Evolutionary conservation across 345 rosid genomes (phyloP), one percentile per base, ranked within the genome.

Genomic region (Fremontodendron californicum): DNA sequence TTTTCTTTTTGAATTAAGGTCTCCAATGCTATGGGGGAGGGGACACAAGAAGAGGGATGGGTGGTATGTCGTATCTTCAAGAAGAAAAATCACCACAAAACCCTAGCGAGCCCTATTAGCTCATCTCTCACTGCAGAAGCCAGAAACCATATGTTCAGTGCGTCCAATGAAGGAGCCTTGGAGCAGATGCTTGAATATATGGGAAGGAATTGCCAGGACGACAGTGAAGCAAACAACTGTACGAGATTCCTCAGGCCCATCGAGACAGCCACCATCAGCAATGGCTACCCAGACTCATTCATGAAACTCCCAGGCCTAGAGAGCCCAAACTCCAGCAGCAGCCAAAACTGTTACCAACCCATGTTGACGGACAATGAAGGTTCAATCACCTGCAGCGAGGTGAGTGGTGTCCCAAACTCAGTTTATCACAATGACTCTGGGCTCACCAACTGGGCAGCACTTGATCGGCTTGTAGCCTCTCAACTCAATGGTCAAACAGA

Each of bases 11-110:
- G 13, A 57, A 77, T 65, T 5, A 51, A 91, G 92, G 91, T 88
- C 35, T 79, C 86, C 77, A 83, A 68, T 83, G 62, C 80, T 10
- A 69, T 83, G 78, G 94, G 87, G 54, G 94, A 89, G 27, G 84
- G 82, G 72, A 42, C 80, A 39, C 89, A 88, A 65, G 93, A 90
- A 71, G 97, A 92, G 55, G 94, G 93, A 69, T 92, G 97, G 97
- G 97, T 90, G 40, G 92, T 92, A 4, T 92, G 94, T 76, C 90
- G 94, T 25, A 86, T 90, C 42, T 92, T 92, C 85, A 92, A 88
- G 87, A 90, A 90, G 84, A 92, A 90, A 78, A 85, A 84, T 77
- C 90, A 77, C 77, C 87, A 81, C 78, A 92, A 90, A 86, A 88
- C 84, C 86, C 88, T 83, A 72, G 86, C 76, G 66, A 82, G 84